Evolutionary conservation across 129 eudicot species (phyloP), one percentile per base, ranked within the genome.

Genomic region (Arctium minus): DNA sequence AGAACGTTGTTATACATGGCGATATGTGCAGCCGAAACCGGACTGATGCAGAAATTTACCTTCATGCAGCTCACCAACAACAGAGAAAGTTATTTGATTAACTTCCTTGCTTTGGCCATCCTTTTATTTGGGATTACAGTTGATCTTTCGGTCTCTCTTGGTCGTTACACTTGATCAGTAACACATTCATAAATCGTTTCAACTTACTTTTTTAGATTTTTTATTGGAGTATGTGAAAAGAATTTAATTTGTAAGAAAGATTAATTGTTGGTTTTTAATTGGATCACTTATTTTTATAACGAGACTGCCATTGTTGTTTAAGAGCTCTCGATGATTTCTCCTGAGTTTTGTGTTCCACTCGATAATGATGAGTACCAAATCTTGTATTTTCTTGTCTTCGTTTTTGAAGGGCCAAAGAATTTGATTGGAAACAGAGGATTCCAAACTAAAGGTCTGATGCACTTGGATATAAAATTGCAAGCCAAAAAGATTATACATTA

Each of bases 41-140:
- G 99, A 38, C 74, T 95, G 73, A 92, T 91, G 97, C 91, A 93
- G 87, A 91, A 88, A 64, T 84, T 81, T 64, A 89, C 91, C 1
- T 81, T 81, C 80, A 62, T 90, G 86, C 69, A 79, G 77, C 87
- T 93, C 22, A 77, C 79, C 35, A 80, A 86, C 33, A 78, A 80
- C 33, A 64, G 86, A 37, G 99, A 95, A 62, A 78, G 86, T 64
- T 86, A 85, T 79, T 77, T 95, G 40, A 74, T 95, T 81, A 95
- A 95, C 90, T 90, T 91, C 74, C 90, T 89, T 64, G 95, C 83
- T 72, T 60, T 95, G 56, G 32, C 88, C 2, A 95, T 95, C 82
- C 97, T 95, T 69, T 91, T 95, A 36, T 95, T 95, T 27, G 99
- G 99, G 44, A 75, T 95, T 31, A 64, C 97, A 8, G 99, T 93